These are phyloP conservation scores for Colletotrichum sublineola DNA, from an alignment of 2,329 filamentous ascomycete genomes.

Conservation along the genomic window DNA sequence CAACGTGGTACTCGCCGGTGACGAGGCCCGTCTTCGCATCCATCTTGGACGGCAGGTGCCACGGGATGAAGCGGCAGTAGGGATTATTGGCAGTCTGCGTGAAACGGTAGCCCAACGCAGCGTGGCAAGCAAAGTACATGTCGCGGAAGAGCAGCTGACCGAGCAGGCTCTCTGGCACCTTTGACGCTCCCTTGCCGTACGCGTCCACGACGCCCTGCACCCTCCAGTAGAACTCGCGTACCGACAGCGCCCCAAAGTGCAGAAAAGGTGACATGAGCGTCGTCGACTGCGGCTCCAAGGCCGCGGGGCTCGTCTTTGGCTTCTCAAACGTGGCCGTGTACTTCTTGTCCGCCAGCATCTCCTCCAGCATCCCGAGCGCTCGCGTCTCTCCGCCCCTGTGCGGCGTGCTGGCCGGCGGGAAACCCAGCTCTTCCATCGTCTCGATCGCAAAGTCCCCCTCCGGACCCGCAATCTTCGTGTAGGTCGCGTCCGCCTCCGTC, in stretches of 20 bases:
- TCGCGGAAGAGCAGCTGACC: slow-evolving; percentile 83
- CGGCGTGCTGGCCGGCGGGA: slow-evolving; percentile 73
- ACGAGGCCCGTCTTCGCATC: slow-evolving; percentile 59
- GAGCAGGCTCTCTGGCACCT: slow-evolving; percentile 76
- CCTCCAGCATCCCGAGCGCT: slow-evolving; percentile 69
- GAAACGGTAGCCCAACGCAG: slow-evolving; percentile 74
- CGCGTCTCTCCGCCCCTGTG: slow-evolving; percentile 79
- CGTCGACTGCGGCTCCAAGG: slow-evolving; percentile 79
- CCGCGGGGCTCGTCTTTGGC: slow-evolving; percentile 80
- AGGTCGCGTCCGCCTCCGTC: slow-evolving; percentile 67
- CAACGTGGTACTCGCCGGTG: slow-evolving; percentile 74
- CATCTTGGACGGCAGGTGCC: slow-evolving; percentile 78
- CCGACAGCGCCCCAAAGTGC: slow-evolving; percentile 80
- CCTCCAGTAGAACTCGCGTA: slow-evolving; percentile 80
- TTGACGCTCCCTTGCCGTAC: slow-evolving; percentile 68
- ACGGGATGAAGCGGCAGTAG: slow-evolving; percentile 80
- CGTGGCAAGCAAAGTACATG: slow-evolving; percentile 87
- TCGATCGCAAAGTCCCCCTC: slow-evolving; percentile 78
- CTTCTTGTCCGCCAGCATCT: slow-evolving; percentile 71
- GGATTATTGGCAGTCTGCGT: slow-evolving; percentile 75
- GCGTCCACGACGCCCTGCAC: slow-evolving; percentile 72
- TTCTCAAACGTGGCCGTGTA: slow-evolving; percentile 83
- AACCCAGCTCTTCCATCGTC: slow-evolving; percentile 78
- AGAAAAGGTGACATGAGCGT: slow-evolving; percentile 80
- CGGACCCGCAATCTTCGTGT: slow-evolving; percentile 73